Conservation (phyloP, 2,329 filamentous ascomycete genomes). For the Aspergillus awamori region DNA sequence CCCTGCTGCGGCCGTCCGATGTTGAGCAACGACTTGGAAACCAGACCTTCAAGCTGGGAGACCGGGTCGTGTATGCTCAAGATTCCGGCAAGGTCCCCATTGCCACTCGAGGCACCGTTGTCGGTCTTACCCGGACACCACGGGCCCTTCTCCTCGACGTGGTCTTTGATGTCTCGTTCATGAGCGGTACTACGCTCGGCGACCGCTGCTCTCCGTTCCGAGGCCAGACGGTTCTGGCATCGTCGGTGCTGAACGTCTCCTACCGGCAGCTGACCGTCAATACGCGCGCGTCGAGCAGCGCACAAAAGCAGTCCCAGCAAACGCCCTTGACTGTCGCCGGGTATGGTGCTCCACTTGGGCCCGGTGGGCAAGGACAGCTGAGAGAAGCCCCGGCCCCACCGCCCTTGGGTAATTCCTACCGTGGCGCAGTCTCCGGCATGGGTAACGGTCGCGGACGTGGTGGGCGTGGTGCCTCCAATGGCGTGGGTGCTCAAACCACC, state of each 20-base stretch:
- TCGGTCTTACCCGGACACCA: conserved; percentile 86
- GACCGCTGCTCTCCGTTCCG: conserved; percentile 91
- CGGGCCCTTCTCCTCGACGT: conserved; percentile 83
- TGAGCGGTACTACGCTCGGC: conserved; percentile 91
- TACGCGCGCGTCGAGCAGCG: conserved; percentile 45
- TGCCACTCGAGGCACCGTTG: conserved; percentile 87
- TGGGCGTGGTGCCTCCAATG: conserved; percentile 31
- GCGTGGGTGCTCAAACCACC: conserved; percentile 28
- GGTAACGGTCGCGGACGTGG: conserved; percentile 41
- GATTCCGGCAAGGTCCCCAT: conserved; percentile 95
- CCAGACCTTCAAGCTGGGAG: conserved; percentile 81
- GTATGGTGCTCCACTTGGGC: conserved; percentile 60
- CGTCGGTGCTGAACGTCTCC: conserved; percentile 86
- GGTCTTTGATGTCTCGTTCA: conserved; percentile 92
- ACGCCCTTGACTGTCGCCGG: conserved; percentile 57
- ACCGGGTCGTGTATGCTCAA: conserved; percentile 89
- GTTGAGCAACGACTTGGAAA: conserved; percentile 89
- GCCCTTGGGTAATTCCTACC: conserved; percentile 61
- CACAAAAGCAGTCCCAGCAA: conserved; percentile 59
- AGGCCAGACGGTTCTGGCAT: conserved; percentile 84
- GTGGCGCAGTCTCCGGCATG: conserved; percentile 57
- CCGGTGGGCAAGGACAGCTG: conserved; percentile 64
- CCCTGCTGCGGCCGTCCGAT: conserved; percentile 88
- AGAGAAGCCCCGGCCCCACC: conserved; percentile 59
- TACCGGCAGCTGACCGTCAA: conserved; percentile 75